Conservation (phyloP, 2,329 filamentous ascomycete species). For the Ophiocordyceps robertsii region DNA sequence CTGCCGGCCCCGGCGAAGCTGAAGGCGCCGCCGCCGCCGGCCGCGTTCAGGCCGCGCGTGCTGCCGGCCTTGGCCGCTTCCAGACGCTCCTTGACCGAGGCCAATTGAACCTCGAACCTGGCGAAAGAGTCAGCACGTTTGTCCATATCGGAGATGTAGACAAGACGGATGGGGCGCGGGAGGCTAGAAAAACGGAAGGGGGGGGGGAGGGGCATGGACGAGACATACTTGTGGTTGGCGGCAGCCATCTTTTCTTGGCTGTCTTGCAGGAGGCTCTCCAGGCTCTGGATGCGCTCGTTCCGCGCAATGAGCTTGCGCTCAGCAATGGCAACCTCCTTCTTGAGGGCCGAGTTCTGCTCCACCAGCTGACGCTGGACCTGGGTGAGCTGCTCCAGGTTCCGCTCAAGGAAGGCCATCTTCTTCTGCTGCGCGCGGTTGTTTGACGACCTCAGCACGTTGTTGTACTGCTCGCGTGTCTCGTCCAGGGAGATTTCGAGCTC, state of each 20-base stretch:
- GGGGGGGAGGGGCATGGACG: not conserved
- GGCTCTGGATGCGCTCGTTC: constrained; percentile 90
- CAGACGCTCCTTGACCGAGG: constrained; percentile 92
- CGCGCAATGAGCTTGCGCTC: constrained; percentile 93
- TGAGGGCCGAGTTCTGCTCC: constrained; percentile 91
- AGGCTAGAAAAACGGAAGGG: not conserved
- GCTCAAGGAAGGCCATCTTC: constrained; percentile 99
- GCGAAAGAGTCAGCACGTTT: not conserved
- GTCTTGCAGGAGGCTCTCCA: constrained; percentile 86
- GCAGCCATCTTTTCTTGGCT: constrained; percentile 97
- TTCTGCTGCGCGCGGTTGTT: constrained; percentile 99
- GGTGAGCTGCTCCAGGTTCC: constrained; percentile 94
- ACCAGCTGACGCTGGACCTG: constrained; percentile 95
- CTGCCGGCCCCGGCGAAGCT: constrained; percentile 53
- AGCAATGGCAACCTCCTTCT: constrained; percentile 98
- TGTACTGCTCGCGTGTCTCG: constrained; percentile 96
- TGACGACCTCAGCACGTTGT: constrained; percentile 89
- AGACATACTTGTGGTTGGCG: constrained; percentile 82
- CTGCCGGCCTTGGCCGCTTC: constrained; percentile 89
- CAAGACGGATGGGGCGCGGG: not conserved
- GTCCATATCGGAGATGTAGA: not conserved
- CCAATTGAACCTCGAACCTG: constrained; percentile 94
- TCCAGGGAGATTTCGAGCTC: constrained; percentile 96
- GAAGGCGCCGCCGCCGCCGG: constrained; percentile 53
- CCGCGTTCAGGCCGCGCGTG: constrained; percentile 65